These are phyloP conservation scores for Canavalia gladiata DNA, from an alignment of 306 rosid genomes.

Conservation along the genomic window DNA sequence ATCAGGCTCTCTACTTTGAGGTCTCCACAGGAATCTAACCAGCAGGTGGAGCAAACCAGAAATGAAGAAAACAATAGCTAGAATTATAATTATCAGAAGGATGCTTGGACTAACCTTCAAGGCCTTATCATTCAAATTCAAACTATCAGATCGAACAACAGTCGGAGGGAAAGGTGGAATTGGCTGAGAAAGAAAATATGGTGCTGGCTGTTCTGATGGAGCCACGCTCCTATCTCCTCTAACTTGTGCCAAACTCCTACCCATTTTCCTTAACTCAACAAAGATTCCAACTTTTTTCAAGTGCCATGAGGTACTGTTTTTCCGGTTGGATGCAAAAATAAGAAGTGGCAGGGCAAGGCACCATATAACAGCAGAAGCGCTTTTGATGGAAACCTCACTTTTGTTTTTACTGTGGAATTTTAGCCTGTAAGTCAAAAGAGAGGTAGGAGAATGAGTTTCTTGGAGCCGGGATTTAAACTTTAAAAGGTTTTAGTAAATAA, in stretches of 20 bases:
- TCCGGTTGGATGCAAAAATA: conserved; percentile 16
- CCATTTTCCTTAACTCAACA: conserved; percentile 58
- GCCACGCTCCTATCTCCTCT: conserved; percentile 48
- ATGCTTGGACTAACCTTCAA: conserved; percentile 74
- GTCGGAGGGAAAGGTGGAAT: conserved; percentile 49
- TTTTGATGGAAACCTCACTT: conserved; percentile 50
- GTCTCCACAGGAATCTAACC: conserved; percentile 78
- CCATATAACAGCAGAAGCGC: conserved; percentile 13
- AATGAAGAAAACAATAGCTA: conserved; percentile 87
- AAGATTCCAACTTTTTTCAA: conserved; percentile 56
- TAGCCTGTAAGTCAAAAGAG: conserved; percentile 48
- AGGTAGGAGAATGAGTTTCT: conserved; percentile 22
- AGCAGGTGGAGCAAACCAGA: conserved; percentile 95
- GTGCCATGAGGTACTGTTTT: conserved; percentile 17
- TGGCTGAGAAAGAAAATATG: conserved; percentile 49
- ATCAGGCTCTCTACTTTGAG: conserved; percentile 68
- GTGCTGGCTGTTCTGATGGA: conserved; percentile 54
- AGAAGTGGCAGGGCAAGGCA: conserved; percentile 11
- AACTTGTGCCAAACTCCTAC: conserved; percentile 21
- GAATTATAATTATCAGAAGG: conserved; percentile 75
- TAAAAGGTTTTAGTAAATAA: background rate
- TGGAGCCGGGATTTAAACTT: background rate
- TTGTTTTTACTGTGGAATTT: conserved; percentile 22
- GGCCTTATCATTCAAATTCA: conserved; percentile 65
- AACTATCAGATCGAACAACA: conserved; percentile 52